Evolutionary conservation across 345 rosid species (phyloP).

Genomic region (Gossypium mustelinum): DNA sequence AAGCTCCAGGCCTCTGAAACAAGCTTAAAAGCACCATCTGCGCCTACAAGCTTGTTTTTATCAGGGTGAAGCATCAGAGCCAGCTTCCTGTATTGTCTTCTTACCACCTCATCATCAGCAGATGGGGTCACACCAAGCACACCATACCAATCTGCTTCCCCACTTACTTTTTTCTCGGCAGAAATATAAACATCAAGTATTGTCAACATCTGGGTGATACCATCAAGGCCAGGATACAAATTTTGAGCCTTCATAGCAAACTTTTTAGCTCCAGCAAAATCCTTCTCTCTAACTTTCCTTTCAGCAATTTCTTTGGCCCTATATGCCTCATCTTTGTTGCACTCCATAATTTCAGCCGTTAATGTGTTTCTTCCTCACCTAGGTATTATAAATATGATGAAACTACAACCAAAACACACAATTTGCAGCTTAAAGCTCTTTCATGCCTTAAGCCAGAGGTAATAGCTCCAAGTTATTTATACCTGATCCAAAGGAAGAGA

Average conservation of each 20-base stretch:
- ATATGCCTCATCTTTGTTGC: conserved; percentile 84
- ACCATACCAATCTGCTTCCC: conserved; percentile 80
- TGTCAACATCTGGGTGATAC: conserved; percentile 54
- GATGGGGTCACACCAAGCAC: conserved; percentile 55
- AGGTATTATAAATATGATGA: conserved; percentile 8
- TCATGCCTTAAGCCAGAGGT: conserved; percentile 11
- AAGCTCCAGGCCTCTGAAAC: conserved; percentile 72
- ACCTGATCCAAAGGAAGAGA: conserved; percentile 26
- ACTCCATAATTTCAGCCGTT: conserved; percentile 51
- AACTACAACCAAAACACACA: conserved; percentile 6
- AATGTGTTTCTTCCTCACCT: conserved; percentile 14
- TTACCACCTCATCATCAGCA: conserved; percentile 59
- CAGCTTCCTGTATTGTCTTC: conserved; percentile 64
- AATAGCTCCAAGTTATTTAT: not conserved
- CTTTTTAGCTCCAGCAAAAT: conserved; percentile 65
- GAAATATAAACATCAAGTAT: conserved; percentile 59
- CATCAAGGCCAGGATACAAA: conserved; percentile 72
- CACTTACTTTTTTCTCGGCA: conserved; percentile 54
- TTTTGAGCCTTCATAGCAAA: conserved; percentile 75
- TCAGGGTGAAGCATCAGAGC: conserved; percentile 82
- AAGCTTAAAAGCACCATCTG: conserved; percentile 84
- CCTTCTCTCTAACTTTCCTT: conserved; percentile 62
- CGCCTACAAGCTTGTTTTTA: conserved; percentile 74
- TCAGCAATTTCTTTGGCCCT: conserved; percentile 88
- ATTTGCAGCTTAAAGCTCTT: conserved; percentile 4